Evolutionary conservation across 1,139 yeast species (phyloP).

Genomic region (Magnusiomyces paraingens): DNA sequence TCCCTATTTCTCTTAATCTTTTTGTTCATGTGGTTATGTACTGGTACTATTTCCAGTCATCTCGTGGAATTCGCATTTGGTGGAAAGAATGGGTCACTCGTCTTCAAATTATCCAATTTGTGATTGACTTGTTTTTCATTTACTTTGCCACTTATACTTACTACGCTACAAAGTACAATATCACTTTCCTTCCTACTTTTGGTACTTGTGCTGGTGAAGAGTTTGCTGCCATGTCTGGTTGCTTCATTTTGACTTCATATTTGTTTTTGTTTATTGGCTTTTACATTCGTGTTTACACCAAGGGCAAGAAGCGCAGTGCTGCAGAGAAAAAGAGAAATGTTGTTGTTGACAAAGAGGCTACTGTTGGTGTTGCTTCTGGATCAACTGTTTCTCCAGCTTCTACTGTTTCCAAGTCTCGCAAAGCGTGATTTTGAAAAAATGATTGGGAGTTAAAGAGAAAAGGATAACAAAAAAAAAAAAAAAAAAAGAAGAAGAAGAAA

Average conservation of each 20-base stretch:
- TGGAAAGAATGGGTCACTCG: constrained; percentile 99
- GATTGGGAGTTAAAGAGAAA: not conserved
- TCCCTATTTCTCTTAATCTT: constrained; percentile 81
- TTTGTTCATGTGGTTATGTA: constrained; percentile 96
- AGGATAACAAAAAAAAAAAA: not conserved
- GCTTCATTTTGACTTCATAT: constrained; percentile 82
- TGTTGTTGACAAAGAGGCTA: constrained; percentile 15
- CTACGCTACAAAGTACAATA: constrained; percentile 36
- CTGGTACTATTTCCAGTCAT: constrained; percentile 92
- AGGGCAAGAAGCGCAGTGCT: constrained; percentile 18
- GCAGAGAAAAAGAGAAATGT: constrained; percentile 23
- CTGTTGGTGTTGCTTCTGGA: constrained; percentile 16
- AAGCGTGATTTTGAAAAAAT: constrained; percentile 6
- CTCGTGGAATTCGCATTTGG: constrained; percentile 95
- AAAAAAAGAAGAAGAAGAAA: no score
- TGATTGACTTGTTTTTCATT: constrained; percentile 82
- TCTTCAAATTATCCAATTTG: constrained; percentile 89
- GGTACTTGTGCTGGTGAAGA: constrained; percentile 93
- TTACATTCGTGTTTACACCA: constrained; percentile 80
- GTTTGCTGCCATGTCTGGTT: constrained; percentile 87
- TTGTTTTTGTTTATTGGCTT: constrained; percentile 86
- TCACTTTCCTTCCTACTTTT: constrained; percentile 57
- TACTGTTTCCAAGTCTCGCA: constrained; percentile 14
- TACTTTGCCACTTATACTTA: constrained; percentile 80
- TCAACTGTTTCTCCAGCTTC: constrained; percentile 18